Conservation (phyloP, 768 basidiomycete species). For the Trametes cingulata region DNA sequence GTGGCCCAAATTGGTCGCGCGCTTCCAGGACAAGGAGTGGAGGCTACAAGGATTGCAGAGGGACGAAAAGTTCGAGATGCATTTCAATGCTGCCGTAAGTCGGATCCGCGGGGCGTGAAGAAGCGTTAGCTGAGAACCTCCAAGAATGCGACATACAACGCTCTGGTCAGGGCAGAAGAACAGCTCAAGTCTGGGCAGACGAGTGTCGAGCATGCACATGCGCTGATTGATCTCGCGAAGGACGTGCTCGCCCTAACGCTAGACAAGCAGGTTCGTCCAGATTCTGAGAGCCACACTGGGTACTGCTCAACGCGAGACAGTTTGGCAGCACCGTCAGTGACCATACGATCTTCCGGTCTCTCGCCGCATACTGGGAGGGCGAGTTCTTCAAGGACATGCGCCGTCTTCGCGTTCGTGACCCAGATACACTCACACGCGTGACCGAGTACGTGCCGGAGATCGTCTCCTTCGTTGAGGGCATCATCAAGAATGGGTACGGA, state of each 20-base stretch:
- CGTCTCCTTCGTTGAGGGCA: slow-evolving; percentile 81
- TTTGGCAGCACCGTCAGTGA: slow-evolving; percentile 80
- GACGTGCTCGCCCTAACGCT: slow-evolving; percentile 75
- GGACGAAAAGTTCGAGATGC: slow-evolving; percentile 93
- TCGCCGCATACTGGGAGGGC: slow-evolving; percentile 87
- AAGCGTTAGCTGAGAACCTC: neutral
- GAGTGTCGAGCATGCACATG: slow-evolving; percentile 46
- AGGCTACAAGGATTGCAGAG: slow-evolving; percentile 68
- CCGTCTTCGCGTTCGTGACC: slow-evolving; percentile 80
- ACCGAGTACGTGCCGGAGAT: slow-evolving; percentile 98
- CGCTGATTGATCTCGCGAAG: slow-evolving; percentile 69
- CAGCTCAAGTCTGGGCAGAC: slow-evolving; percentile 43
- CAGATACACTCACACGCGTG: slow-evolving; percentile 91
- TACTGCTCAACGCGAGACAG: slow-evolving; percentile 39
- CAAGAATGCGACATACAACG: slow-evolving; percentile 52
- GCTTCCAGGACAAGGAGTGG: slow-evolving; percentile 58
- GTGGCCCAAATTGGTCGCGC: slow-evolving; percentile 55
- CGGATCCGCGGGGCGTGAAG: neutral
- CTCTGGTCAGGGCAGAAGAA: slow-evolving; percentile 51
- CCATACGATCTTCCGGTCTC: slow-evolving; percentile 77
- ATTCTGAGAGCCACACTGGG: neutral
- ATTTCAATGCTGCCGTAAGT: slow-evolving; percentile 72
- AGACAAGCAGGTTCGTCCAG: slow-evolving; percentile 64
- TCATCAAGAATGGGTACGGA: slow-evolving; percentile 83
- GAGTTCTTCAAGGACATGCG: slow-evolving; percentile 93